Evolutionary conservation across 164 flowering plant genomes (phyloP), one percentile per base, ranked within the genome.

Genomic region (Nymphaea thermarum): DNA sequence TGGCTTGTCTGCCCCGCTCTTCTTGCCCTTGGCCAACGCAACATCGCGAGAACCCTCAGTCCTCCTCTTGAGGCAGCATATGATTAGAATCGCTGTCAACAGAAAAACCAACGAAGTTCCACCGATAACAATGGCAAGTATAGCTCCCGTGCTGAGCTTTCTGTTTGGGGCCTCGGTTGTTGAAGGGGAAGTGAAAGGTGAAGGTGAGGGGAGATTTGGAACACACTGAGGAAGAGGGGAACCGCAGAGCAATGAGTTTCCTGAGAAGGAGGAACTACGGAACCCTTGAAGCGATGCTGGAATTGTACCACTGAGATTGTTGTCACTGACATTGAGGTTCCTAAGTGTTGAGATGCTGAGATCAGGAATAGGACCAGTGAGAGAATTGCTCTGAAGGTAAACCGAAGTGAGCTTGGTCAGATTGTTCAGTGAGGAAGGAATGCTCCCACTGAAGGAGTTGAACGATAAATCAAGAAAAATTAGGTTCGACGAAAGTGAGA

Each of bases 401-500:
- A 89, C 69, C 15, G 64, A 71, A 51, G 80, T 72, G n/a, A 89
- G 81, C 18, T 43, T 61, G 1, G 88, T 85, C 70, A 88, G 78
- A 66, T 85, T 84, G 57, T 77, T 77, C 53, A 90, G 16, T 41
- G 86, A 63, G 5, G 65, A 64, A 25, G 98, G 95, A 70, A 94
- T 84, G 17, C 70, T 71, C 3, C 96, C 98, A 0, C 79, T 74
- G 57, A 93, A 84, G 65, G 85, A 79, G 76, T 93, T 93, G 69
- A 75, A 86, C 44, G 98, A 89, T 53, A 94, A 81, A 73, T 94
- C 96, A 25, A 94, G 51, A n/a, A 86, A 65, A 64, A 45, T 76
- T 42, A 91, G 85, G 51, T 74, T 75, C 2, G 75, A 62, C 17
- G 96, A 82, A 14, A 89, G 67, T 42, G 78, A 70, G 17, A 80